Evolutionary conservation across 176 grass and related monocot species (phyloP), one percentile per base, ranked within the genome.

Genomic region (Aegilops umbellulata): DNA sequence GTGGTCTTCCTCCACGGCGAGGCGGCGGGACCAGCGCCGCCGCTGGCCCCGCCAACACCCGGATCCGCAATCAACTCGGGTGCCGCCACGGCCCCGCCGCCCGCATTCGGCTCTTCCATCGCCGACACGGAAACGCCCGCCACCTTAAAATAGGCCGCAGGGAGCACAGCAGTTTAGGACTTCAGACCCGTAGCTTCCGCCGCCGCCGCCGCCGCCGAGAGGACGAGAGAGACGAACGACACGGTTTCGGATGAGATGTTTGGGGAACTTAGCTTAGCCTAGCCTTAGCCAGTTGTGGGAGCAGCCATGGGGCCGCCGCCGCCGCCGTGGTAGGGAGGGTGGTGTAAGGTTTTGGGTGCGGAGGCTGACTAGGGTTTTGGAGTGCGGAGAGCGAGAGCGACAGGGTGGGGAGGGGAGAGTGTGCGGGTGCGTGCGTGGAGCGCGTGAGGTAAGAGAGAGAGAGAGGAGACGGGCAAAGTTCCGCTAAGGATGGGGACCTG

Each of bases 351-450:
- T 87, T 91, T 58, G 82, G 31, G 41, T 22, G 47, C 22, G 3
- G n/a, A 27, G 61, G 55, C 82, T 31, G 44, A 72, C 82, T 92
- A 92, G 93, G 93, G 90, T 90, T 92, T 92, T 90, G 77, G 31
- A 67, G 76, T 76, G 34, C 46, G 29, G 55, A 49, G 69, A 53
- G 67, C 29, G 66, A 83, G 65, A 29, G 74, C 25, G 74, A 58
- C 64, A 35, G 39, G 53, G 23, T 49, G 70, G 80, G 49, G 71
- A 39, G 77, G 80, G 49, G 63, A n/a, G 77, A 62, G 77, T 16
- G 77, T 36, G 82, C 17, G 82, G 14, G 87, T 89, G 88, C 88
- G 79, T 89, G 88, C 88, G 79, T 72, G 89, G 80, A 67, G 80
- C 60, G 74, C 80, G 74, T 83, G 80, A 79, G 57, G 87, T 64